Base-by-base conservation (phyloP, 805 yeast species). In the Vanderwaltozyma verrucispora region DNA sequence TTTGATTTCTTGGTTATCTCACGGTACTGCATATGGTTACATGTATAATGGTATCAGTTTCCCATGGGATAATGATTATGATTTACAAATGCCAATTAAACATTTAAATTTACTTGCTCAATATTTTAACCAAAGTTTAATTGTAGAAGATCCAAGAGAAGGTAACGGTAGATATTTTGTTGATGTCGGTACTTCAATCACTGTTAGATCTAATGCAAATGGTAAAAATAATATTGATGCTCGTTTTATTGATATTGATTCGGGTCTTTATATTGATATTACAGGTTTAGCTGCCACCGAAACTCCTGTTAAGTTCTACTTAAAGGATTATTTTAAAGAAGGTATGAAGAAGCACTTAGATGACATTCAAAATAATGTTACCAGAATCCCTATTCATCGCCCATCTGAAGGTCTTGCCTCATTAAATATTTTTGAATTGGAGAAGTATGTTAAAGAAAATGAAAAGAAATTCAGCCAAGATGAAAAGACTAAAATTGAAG, bases 241-340 rank as follows among this genome's bases (percentile, higher is more conserved):
- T 0, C 60, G 89, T 37, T 77, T 80, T 47, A 74, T 80, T 39
- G 87, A 80, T 52, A 62, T 75, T n/a, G 80, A 76, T 45, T 67
- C 77, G 9, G 89, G 88, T 0, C 57, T 76, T 36, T 80, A 74
- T 48, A 75, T 80, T 37, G 89, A 80, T 53, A 73, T 80, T 25
- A 80, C 89, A 0, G 87, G 77, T 0, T 56, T 78, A 39, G 68
- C 79, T 1, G 50, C 71, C 12, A 65, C 75, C 14, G 59, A 49
- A n/a, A 47, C 45, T 8, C 51, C 49, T 23, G 34, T 52, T 15
- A 46, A 45, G 11, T 37, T 40, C 13, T 41, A 43, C 5, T 46
- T 48, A 38, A 26, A 33, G 12, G 36, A 27, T 13, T 13, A 43
- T 15, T 21, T 36, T 18, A 33, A 19, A 27, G 18, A 23, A 11